A percentile compares a stretch with the other conserved stretches of the same genome.
Conservation (phyloP, 2,329 filamentous ascomycete genomes). For the Fusarium metavorans region DNA sequence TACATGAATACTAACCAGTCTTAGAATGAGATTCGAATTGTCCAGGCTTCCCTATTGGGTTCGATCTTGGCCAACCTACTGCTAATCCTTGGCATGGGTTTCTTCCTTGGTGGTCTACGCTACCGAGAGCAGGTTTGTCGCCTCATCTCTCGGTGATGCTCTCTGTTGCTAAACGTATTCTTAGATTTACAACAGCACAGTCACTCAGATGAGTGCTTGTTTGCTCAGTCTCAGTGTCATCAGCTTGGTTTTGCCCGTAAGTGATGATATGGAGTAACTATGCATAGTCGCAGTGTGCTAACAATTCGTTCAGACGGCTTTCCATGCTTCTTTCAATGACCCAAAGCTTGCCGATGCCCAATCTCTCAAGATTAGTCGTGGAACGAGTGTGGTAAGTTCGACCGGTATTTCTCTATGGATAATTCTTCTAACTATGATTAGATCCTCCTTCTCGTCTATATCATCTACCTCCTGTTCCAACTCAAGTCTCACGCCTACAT, state of each 20-base stretch:
- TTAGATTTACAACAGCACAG: slow-evolving; percentile 91
- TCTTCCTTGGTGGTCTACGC: slow-evolving; percentile 85
- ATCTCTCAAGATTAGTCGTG: slow-evolving; percentile 87
- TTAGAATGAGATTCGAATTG: slow-evolving; percentile 85
- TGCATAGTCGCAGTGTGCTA: slow-evolving; percentile 54
- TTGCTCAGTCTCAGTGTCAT: slow-evolving; percentile 90
- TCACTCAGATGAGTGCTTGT: slow-evolving; percentile 96
- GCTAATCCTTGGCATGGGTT: slow-evolving; percentile 91
- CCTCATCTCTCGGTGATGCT: too few species aligned
- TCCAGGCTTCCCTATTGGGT: slow-evolving; percentile 89
- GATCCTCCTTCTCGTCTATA: slow-evolving; percentile 73
- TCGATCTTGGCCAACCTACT: slow-evolving; percentile 91
- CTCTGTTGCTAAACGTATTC: neutral
- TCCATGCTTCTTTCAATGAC: slow-evolving; percentile 86
- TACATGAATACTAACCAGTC: neutral
- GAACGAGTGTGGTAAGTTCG: slow-evolving; percentile 81
- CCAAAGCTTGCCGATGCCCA: slow-evolving; percentile 71
- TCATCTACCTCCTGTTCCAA: slow-evolving; percentile 88
- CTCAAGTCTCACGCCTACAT: slow-evolving; percentile 92
- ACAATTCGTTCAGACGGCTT: slow-evolving; percentile 73
- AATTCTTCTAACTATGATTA: neutral
- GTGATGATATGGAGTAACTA: slow-evolving; percentile 43
- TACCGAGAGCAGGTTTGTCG: slow-evolving; percentile 81
- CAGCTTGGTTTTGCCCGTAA: slow-evolving; percentile 84
- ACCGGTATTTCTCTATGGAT: neutral